Evolutionary conservation across 768 basidiomycete species (phyloP).

Genomic region (Naganishia kalamii): DNA sequence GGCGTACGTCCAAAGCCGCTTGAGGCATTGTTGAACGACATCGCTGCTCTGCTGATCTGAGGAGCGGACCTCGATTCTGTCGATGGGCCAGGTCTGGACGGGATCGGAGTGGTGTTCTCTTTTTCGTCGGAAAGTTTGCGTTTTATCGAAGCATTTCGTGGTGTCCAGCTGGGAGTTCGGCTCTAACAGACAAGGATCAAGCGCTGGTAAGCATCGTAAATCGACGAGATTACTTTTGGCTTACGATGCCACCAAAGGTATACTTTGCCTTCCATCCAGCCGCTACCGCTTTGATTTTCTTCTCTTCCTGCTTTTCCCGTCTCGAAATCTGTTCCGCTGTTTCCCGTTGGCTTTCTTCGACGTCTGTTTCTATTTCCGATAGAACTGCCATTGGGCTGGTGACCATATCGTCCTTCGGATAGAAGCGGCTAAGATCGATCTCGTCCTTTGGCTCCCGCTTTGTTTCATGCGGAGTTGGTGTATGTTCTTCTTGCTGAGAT

Average conservation of each 20-base stretch:
- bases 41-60: neutral
- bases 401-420: neutral
- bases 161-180: neutral
- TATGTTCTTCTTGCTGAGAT: neutral
- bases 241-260: constrained; percentile 16
- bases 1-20: constrained; percentile 4
- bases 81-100: too few species aligned
- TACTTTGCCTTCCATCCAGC: constrained; percentile 14
- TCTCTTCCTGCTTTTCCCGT: neutral
- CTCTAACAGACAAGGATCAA: neutral
- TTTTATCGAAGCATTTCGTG: neutral
- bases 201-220: neutral
- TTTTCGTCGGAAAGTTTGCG: neutral
- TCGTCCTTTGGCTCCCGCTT: neutral
- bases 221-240: neutral
- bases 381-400: constrained; percentile 12
- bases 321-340: neutral
- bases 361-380: constrained; percentile 5
- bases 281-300: constrained; percentile 16
- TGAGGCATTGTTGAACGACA: neutral
- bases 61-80: neutral
- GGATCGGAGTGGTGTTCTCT: constrained; percentile 3
- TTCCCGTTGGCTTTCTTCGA: neutral
- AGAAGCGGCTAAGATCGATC: constrained; percentile 8
- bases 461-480: neutral